Evolutionary conservation across 257 asterid genomes (phyloP).

Genomic region (Solanum clarkiae): DNA sequence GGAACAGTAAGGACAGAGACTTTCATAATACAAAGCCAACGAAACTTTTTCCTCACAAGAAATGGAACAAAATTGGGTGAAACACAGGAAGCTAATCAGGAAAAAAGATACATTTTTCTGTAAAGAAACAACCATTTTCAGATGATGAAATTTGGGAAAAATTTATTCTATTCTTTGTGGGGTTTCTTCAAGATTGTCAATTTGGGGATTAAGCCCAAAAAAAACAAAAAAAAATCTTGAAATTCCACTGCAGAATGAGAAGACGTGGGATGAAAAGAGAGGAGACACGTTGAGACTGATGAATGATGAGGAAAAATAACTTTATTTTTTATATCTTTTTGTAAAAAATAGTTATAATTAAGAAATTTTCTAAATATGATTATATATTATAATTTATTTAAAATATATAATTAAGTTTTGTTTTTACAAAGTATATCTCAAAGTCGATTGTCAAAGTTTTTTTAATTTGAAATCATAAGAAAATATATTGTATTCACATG

Average conservation of each 20-base stretch:
- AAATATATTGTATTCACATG: too few species aligned
- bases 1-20: constrained; percentile 37
- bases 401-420: too few species aligned
- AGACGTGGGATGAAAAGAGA: neutral
- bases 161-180: neutral
- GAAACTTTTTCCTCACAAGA: neutral
- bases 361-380: too few species aligned
- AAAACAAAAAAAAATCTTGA: neutral
- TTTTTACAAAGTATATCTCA: too few species aligned
- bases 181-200: neutral
- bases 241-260: neutral
- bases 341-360: too few species aligned
- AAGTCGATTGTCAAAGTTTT: too few species aligned
- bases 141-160: neutral
- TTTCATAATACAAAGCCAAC: constrained; percentile 25
- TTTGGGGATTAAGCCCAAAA: neutral
- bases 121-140: neutral
- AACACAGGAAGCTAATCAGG: neutral
- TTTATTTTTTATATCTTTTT: too few species aligned
- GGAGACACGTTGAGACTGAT: neutral
- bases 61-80: neutral
- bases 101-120: neutral
- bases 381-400: too few species aligned
- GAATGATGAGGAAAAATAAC: neutral
- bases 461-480: too few species aligned